A percentile compares a stretch with the other conserved stretches of the same genome.
Conservation (phyloP, 768 basidiomycete genomes). For the Rhizopogon vesiculosus region DNA sequence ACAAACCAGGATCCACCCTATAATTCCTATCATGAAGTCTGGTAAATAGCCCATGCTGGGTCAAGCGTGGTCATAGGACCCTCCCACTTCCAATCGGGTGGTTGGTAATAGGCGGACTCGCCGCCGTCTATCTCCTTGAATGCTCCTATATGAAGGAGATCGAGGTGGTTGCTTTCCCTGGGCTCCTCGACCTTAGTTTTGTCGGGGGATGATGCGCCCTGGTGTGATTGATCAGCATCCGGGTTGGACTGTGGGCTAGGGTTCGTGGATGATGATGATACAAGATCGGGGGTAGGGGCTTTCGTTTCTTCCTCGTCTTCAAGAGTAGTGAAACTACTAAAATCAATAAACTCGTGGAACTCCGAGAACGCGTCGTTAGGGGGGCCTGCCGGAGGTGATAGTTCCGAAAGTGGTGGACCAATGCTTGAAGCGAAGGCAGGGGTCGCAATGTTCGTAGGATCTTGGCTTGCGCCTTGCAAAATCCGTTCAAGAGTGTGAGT, state of each 20-base stretch:
- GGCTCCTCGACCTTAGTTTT: slow-evolving; percentile 52
- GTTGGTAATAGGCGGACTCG: slow-evolving; percentile 61
- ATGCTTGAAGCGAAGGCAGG: slow-evolving; percentile 23
- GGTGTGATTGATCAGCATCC: slow-evolving; percentile 46
- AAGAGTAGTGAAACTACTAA: slow-evolving; percentile 50
- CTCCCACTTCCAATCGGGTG: slow-evolving; percentile 68
- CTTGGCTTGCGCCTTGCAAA: slow-evolving; percentile 50
- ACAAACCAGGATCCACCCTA: slow-evolving; percentile 24
- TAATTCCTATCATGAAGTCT: slow-evolving; percentile 34
- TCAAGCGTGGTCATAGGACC: slow-evolving; percentile 59
- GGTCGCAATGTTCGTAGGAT: slow-evolving; percentile 29
- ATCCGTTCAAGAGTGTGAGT: slow-evolving; percentile 61
- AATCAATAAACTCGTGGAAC: slow-evolving; percentile 65
- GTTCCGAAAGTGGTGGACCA: slow-evolving; percentile 27
- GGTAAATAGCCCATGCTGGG: slow-evolving; percentile 69
- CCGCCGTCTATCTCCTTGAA: slow-evolving; percentile 75
- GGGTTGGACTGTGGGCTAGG: slow-evolving; percentile 73
- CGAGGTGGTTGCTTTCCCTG: slow-evolving; percentile 27
- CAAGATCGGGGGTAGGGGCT: slow-evolving; percentile 70
- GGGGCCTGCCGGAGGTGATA: slow-evolving; percentile 31
- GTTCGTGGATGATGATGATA: slow-evolving; percentile 67
- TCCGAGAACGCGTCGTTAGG: slow-evolving; percentile 38
- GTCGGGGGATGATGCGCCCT: slow-evolving; percentile 39
- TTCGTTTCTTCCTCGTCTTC: slow-evolving; percentile 62
- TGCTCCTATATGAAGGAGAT: slow-evolving; percentile 53